phyloP scores from a whole-genome alignment of 805 yeast genomes.

The Saccharomycopsis fodiens region DNA sequence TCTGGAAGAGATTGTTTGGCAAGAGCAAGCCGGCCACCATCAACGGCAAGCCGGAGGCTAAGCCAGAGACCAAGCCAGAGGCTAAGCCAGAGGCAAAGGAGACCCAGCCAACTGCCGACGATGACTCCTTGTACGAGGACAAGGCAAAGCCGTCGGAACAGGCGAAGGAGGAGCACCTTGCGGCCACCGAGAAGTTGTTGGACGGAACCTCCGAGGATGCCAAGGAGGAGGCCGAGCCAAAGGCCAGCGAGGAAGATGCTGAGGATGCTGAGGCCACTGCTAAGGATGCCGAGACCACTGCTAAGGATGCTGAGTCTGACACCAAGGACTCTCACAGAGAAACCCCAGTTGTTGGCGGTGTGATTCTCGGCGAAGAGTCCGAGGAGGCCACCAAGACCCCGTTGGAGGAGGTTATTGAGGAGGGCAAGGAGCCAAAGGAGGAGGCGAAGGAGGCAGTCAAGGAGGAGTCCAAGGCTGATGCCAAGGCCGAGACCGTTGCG shows the following conservation, averaged over 20 bases:
- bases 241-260: constrained; percentile 1
- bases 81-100: constrained; percentile 1
- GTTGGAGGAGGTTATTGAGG: constrained; percentile 1
- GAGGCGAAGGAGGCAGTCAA: background rate
- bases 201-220: background rate
- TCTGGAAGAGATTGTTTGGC: background rate
- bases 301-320: background rate
- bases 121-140: background rate
- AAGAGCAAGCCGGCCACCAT: background rate
- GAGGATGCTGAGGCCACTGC: background rate
- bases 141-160: background rate
- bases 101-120: background rate
- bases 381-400: background rate
- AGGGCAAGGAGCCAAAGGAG: background rate
- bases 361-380: constrained; percentile 1
- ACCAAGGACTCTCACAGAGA: background rate
- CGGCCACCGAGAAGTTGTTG: constrained; percentile 6
- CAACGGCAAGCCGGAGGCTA: background rate
- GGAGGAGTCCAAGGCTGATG: background rate
- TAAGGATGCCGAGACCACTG: background rate
- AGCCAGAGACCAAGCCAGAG: background rate
- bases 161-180: background rate
- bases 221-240: background rate
- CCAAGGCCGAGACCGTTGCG: background rate
- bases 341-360: background rate